phyloP scores from a whole-genome alignment of 2,329 filamentous ascomycete species.

The Hirsutella thompsonii region DNA sequence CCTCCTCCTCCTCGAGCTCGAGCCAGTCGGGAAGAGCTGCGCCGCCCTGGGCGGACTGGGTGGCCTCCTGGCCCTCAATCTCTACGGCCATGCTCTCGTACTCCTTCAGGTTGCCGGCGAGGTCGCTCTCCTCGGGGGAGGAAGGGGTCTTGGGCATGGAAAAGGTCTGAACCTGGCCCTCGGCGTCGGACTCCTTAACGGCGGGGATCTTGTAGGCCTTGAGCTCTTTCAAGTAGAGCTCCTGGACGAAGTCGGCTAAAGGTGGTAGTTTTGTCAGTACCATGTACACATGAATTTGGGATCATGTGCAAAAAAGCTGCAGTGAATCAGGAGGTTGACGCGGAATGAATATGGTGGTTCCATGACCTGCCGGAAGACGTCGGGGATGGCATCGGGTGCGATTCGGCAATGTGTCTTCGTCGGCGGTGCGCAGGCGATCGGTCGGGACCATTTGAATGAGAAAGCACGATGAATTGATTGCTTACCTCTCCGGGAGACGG shows the following conservation, averaged over 20 bases:
- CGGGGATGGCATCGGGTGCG: neutral
- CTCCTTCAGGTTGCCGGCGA: conserved; percentile 80
- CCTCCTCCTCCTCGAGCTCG: conserved; percentile 59
- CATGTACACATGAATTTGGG: too few species aligned
- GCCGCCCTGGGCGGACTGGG: conserved; percentile 43
- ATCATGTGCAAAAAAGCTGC: too few species aligned
- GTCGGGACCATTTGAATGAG: too few species aligned
- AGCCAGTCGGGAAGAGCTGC: conserved; percentile 62
- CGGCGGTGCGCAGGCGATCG: neutral
- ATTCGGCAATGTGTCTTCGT: neutral
- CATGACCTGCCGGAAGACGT: too few species aligned
- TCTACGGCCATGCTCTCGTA: conserved; percentile 94
- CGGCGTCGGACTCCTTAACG: conserved; percentile 75
- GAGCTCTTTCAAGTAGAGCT: conserved; percentile 93
- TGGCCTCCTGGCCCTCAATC: conserved; percentile 73
- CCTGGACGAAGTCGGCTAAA: conserved; percentile 90
- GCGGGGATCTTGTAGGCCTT: conserved; percentile 83
- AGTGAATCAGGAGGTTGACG: too few species aligned
- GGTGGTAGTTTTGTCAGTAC: conserved; percentile 12
- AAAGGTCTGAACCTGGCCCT: conserved; percentile 88
- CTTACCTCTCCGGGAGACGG: conserved; percentile 50
- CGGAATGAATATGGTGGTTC: too few species aligned
- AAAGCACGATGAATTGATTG: neutral
- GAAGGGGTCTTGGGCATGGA: conserved; percentile 62
- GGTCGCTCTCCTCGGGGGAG: conserved; percentile 88